A percentile compares a stretch with the other conserved stretches of the same genome.
Evolutionary conservation across 1,284 basidiomycete genomes (phyloP).

Genomic region (Microstroma glucosiphilum): DNA sequence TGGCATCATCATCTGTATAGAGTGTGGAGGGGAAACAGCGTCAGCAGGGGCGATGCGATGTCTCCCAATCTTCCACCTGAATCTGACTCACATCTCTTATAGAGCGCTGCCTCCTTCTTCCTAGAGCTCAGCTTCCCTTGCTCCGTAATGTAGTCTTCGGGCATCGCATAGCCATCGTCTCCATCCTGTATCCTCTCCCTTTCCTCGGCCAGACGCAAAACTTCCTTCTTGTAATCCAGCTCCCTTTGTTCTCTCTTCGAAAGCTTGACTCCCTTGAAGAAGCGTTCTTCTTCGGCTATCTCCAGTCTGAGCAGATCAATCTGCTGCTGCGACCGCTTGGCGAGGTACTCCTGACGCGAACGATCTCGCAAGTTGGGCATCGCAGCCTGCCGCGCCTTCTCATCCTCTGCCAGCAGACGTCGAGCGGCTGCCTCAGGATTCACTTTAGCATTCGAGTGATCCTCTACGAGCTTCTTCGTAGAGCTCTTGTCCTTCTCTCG

Average conservation of each 20-base stretch:
- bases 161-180: slow-evolving; percentile 33
- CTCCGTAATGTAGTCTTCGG: slow-evolving; percentile 84
- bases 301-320: slow-evolving; percentile 88
- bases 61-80: background rate
- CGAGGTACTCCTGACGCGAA: slow-evolving; percentile 78
- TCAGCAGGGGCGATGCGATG: background rate
- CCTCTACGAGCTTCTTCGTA: slow-evolving; percentile 86
- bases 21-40: slow-evolving; percentile 5
- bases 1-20: slow-evolving; percentile 60
- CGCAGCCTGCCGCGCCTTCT: slow-evolving; percentile 28
- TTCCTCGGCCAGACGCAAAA: slow-evolving; percentile 85
- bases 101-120: slow-evolving; percentile 87
- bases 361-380: slow-evolving; percentile 42
- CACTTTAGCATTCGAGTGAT: slow-evolving; percentile 59
- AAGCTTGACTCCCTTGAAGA: slow-evolving; percentile 53
- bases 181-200: slow-evolving; percentile 83
- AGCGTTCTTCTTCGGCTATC: slow-evolving; percentile 53
- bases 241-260: slow-evolving; percentile 76
- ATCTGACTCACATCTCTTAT: slow-evolving; percentile 62
- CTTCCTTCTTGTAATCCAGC: slow-evolving; percentile 83
- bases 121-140: slow-evolving; percentile 98
- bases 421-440: slow-evolving; percentile 77
- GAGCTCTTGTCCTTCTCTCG: slow-evolving; percentile 73
- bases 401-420: slow-evolving; percentile 60
- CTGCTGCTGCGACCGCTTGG: slow-evolving; percentile 90